Percentiles rank a stretch among this genome's conserved stretches.
Conservation (phyloP, 352 stramenopile genomes). For the Globisporangium paroecandrum region DNA sequence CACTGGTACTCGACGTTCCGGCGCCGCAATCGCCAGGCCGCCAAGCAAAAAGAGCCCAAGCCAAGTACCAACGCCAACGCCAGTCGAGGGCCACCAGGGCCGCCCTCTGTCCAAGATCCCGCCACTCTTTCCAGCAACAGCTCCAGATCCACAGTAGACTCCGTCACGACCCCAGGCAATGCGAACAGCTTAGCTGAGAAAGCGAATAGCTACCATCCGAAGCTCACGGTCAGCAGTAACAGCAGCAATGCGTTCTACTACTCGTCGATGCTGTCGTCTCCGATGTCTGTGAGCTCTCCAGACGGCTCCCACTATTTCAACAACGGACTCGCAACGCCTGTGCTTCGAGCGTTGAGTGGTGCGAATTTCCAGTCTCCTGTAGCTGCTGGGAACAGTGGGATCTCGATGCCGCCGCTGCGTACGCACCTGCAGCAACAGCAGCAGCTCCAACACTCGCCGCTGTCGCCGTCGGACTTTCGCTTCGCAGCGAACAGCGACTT, state of each 20-base stretch:
- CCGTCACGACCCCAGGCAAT: background rate
- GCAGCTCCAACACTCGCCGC: background rate
- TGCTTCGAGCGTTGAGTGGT: background rate
- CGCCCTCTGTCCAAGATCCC: background rate
- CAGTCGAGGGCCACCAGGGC: background rate
- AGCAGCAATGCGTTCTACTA: background rate
- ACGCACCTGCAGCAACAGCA: slow-evolving; percentile 13
- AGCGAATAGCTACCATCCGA: slow-evolving; percentile 3
- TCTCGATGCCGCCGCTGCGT: slow-evolving; percentile 6
- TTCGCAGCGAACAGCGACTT: background rate
- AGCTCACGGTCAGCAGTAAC: slow-evolving; percentile 3
- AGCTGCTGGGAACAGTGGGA: background rate
- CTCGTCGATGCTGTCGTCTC: slow-evolving; percentile 20
- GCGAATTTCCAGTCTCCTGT: background rate
- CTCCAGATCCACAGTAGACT: background rate
- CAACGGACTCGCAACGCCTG: background rate
- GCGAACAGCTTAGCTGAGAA: slow-evolving; percentile 6
- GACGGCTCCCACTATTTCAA: slow-evolving; percentile 1
- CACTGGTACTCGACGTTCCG: slow-evolving; percentile 84
- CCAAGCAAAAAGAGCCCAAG: slow-evolving; percentile 29
- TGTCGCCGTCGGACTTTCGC: background rate
- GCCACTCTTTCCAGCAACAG: background rate
- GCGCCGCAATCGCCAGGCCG: slow-evolving; percentile 48
- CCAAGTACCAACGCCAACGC: slow-evolving; percentile 9
- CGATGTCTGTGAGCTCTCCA: slow-evolving; percentile 37